Evolutionary conservation across 1,284 basidiomycete genomes (phyloP).

Genomic region (Cutaneotrichosporon mucoides): DNA sequence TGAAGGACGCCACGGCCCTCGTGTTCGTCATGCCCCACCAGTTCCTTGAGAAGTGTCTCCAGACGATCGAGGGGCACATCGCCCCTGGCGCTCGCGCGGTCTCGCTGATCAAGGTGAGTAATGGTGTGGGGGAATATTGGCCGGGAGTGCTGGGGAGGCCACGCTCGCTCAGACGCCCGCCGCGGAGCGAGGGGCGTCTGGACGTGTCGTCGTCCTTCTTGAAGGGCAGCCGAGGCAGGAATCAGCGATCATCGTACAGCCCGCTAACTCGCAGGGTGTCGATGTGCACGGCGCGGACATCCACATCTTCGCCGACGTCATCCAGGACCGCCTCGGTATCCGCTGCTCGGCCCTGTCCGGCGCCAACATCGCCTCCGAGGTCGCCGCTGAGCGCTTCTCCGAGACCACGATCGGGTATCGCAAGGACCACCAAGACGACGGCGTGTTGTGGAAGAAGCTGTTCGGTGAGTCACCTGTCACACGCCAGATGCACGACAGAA

Average conservation of each 20-base stretch:
- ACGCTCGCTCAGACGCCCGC: background rate
- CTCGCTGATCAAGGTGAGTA: slow-evolving; percentile 51
- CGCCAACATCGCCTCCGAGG: slow-evolving; percentile 60
- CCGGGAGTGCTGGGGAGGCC: background rate
- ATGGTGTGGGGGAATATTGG: background rate
- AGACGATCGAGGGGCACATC: slow-evolving; percentile 51
- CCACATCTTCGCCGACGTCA: slow-evolving; percentile 58
- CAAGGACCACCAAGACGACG: slow-evolving; percentile 40
- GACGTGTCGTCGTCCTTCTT: too few relatives aligned
- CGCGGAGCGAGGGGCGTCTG: too few relatives aligned
- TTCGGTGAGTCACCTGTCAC: slow-evolving; percentile 38
- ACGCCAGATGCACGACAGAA: background rate
- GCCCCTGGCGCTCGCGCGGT: slow-evolving; percentile 49
- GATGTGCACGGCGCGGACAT: slow-evolving; percentile 54
- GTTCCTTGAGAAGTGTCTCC: slow-evolving; percentile 46
- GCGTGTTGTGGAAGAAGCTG: slow-evolving; percentile 52
- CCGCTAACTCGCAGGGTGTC: slow-evolving; percentile 42
- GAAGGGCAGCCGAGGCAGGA: too few relatives aligned
- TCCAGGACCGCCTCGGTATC: slow-evolving; percentile 55
- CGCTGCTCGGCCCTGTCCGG: slow-evolving; percentile 56
- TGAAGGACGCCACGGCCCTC: slow-evolving; percentile 54
- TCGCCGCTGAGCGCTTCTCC: slow-evolving; percentile 53
- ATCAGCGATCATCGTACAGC: too few relatives aligned
- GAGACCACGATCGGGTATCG: slow-evolving; percentile 59
- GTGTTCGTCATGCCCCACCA: slow-evolving; percentile 59